Evolutionary conservation across 805 yeast species (phyloP).

Genomic region (Myxozyma lipomycoides): DNA sequence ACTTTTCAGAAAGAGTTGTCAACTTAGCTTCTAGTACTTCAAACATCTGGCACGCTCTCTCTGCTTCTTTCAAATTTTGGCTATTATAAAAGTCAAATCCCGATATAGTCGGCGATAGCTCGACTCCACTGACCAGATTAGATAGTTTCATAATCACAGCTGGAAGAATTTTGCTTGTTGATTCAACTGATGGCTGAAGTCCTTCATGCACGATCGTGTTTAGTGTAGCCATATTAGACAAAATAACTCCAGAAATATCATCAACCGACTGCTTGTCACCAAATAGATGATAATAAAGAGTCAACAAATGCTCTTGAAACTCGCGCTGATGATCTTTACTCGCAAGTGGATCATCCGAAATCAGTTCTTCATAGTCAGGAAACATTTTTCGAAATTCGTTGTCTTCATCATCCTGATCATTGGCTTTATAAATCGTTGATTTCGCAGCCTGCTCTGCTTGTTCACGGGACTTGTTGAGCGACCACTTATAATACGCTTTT

Average conservation of each 20-base stretch:
- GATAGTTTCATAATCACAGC: conserved; percentile 6
- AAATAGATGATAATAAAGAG: background rate
- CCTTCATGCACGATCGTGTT: background rate
- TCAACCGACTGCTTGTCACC: background rate
- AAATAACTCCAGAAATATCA: background rate
- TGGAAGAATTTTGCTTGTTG: conserved; percentile 12
- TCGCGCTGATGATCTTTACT: conserved; percentile 27
- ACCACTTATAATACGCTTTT: conserved; percentile 74
- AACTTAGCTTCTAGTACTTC: conserved; percentile 38
- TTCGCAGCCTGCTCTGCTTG: conserved; percentile 61
- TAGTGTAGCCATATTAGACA: background rate
- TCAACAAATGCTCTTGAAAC: background rate
- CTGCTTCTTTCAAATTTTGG: conserved; percentile 56
- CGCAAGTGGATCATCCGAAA: conserved; percentile 37
- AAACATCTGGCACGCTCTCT: conserved; percentile 51
- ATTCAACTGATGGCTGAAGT: conserved; percentile 16
- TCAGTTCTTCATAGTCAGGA: conserved; percentile 78
- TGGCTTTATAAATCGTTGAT: conserved; percentile 61
- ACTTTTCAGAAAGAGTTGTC: conserved; percentile 50
- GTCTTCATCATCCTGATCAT: conserved; percentile 63
- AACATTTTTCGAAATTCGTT: conserved; percentile 76
- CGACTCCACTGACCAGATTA: background rate
- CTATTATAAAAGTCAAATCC: conserved; percentile 59
- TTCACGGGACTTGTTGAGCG: conserved; percentile 60
- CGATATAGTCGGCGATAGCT: background rate